Evolutionary conservation across 225 moss, liverwort and hornwort genomes (phyloP), one percentile per base, ranked within the genome.

Genomic region (Lunularia cruciata): DNA sequence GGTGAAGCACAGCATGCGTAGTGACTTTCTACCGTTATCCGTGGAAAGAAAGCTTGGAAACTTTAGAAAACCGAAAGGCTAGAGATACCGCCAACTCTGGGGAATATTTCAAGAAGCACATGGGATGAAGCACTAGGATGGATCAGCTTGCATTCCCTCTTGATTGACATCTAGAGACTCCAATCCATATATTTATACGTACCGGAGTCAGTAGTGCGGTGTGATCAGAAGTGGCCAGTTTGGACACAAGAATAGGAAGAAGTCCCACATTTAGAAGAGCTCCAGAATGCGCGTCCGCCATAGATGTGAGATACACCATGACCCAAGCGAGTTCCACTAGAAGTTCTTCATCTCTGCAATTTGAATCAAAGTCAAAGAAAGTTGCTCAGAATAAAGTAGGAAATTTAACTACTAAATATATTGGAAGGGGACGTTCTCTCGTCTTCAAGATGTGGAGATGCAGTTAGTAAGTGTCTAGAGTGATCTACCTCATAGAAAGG

Each of bases 291-390:
- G 76, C 51, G 76, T 96, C 96, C 36, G 90, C 84, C 92, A 96
- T 89, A 27, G 96, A 92, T 34, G 92, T 92, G 60, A 96, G 67
- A 65, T 96, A 96, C 26, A 89, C 96, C 72, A 92, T 59, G 74
- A 96, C 90, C 96, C 96, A 96, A 43, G 87, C 83, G 65, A 90
- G 84, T 78, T 96, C 96, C 30, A 89, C 86, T 60, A 89, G 80
- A 40, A 96, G 81, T 57, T 92, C 96, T n/a, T 90, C 90, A 76
- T 96, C 96, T 72, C 95, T 95, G 78, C 52, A 77, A 59, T 26
- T 32, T 72, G 65, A 43, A 54, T 18, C 34, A 57, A 45, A 37
- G 15, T 31, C 37, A 47, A 78, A 16, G 31, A 30, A n/a, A n/a
- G n/a, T n/a, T n/a, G n/a, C n/a, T 13, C 61, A 61, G 3, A 37